Conservation (phyloP, 1,139 yeast genomes). For the Blastobotrys buckinghamii region DNA sequence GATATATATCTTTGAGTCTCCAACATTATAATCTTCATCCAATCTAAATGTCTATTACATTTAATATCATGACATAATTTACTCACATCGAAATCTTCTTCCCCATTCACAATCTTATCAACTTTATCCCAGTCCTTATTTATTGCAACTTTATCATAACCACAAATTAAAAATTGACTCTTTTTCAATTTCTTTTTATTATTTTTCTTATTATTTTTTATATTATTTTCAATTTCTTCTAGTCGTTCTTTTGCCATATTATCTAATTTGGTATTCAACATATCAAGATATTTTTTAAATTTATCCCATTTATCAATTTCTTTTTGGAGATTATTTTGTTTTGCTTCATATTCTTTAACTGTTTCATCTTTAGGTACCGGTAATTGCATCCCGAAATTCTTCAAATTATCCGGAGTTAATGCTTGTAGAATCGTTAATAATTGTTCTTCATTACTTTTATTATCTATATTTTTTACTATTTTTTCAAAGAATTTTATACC, state of each 20-base stretch:
- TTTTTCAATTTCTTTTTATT: not conserved
- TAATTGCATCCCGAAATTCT: not conserved
- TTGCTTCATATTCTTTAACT: conserved; percentile 22
- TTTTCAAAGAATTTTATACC: conserved; percentile 52
- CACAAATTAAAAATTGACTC: conserved; percentile 31
- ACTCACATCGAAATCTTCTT: not conserved
- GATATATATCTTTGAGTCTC: conserved; percentile 22
- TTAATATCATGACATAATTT: conserved; percentile 53
- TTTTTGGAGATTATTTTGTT: not conserved
- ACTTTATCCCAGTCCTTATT: conserved; percentile 20
- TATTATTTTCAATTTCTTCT: conserved; percentile 15
- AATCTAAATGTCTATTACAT: conserved; percentile 60
- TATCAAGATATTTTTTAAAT: conserved; percentile 27
- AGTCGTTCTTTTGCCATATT: not conserved
- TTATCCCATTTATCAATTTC: not conserved
- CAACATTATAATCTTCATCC: conserved; percentile 54
- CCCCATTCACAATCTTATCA: conserved; percentile 11
- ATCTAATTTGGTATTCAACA: conserved; percentile 5
- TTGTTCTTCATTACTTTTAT: conserved; percentile 10
- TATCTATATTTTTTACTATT: not conserved
- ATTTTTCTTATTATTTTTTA: not conserved
- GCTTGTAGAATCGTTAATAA: conserved; percentile 34
- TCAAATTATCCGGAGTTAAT: conserved; percentile 31
- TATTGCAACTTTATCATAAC: conserved; percentile 33
- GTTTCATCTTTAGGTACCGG: conserved; percentile 7